A percentile compares a stretch with the other conserved stretches of the same genome.
These are phyloP conservation scores for Colletotrichum sp. DNA, from an alignment of 2,329 filamentous ascomycete species.

Conservation along the genomic window DNA sequence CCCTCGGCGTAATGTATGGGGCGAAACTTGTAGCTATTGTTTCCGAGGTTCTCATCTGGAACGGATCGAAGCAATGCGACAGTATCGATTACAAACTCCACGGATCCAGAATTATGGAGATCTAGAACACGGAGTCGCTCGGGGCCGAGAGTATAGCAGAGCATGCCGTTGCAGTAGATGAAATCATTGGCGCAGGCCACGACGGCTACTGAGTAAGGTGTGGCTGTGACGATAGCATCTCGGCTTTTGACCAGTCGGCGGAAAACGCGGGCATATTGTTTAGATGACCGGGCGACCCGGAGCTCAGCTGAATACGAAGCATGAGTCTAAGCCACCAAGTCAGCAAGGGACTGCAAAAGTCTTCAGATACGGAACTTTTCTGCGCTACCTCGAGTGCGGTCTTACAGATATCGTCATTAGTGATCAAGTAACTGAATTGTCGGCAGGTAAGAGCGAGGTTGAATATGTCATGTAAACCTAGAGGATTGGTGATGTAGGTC, in stretches of 20 bases:
- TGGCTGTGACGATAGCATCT: conserved; percentile 63
- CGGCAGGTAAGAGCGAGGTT: conserved; percentile 59
- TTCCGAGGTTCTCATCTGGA: background rate
- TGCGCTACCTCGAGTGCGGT: conserved; percentile 60
- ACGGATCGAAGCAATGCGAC: conserved; percentile 13
- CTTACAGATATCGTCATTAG: conserved; percentile 62
- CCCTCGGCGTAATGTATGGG: conserved; percentile 63
- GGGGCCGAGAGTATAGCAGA: conserved; percentile 65
- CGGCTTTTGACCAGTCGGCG: conserved; percentile 66
- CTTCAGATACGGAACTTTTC: background rate
- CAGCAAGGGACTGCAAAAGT: conserved; percentile 8
- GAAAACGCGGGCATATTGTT: conserved; percentile 56
- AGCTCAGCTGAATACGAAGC: conserved; percentile 27
- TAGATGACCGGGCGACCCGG: conserved; percentile 21
- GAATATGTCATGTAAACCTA: conserved; percentile 64
- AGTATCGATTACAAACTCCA: conserved; percentile 60
- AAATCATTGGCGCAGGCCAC: conserved; percentile 67
- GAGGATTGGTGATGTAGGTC: conserved; percentile 57
- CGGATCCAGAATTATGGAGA: conserved; percentile 51
- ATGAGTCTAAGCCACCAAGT: conserved; percentile 24
- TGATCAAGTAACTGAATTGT: conserved; percentile 54
- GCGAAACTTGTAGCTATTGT: conserved; percentile 51
- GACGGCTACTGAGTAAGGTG: conserved; percentile 66
- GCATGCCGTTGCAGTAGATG: conserved; percentile 65
- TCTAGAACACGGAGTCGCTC: conserved; percentile 62